Base-by-base conservation (phyloP, 2,329 filamentous ascomycete species). In the Penicillium sp. region DNA sequence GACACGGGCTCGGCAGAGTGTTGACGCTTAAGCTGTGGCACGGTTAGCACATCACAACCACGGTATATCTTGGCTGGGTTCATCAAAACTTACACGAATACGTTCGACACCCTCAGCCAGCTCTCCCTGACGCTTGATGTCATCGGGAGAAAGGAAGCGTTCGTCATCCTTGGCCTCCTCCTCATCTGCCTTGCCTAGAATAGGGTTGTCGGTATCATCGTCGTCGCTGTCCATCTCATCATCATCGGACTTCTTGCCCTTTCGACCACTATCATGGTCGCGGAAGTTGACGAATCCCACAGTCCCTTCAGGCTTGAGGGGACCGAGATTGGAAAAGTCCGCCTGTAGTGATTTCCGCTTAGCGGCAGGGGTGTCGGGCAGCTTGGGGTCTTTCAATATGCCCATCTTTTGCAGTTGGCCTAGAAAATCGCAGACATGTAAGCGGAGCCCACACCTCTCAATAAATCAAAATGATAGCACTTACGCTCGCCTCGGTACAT, bases 321-420 rank as follows among this genome's bases (percentile, higher is more conserved):
- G 93, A 2, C 89, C 90, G 10, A 98, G 84, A 59, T 85, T 92
- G 14, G 91, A 89, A 71, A 98, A 94, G 77, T 97, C 92, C 0
- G 93, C 84, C 68, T 92, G 90, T 7, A 89, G 85, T 3, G 93
- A 96, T 69, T 92, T 89, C 70, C 93, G 85, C 78, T 96, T 96
- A n/a, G 84, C 83, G 42, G 82, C 82, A 0, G 87, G 82, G 0
- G 86, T 85, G 14, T 86, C 76, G 58, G 80, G 80, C 14, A 84
- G 78, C 74, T 93, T 94, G 4, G 86, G 77, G 8, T 88, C 83
- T 46, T 88, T 84, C 33, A 96, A 79, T 40, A 99, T 92, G 40
- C 94, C 94, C 89, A 99, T 97, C 79, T 98, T 99, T 73, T 93
- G 89, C 54, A 99, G 83, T 88, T 99, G 95, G 55, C 92, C 93